phyloP scores from a whole-genome alignment of 768 basidiomycete species.

The Agaricus bisporus region DNA sequence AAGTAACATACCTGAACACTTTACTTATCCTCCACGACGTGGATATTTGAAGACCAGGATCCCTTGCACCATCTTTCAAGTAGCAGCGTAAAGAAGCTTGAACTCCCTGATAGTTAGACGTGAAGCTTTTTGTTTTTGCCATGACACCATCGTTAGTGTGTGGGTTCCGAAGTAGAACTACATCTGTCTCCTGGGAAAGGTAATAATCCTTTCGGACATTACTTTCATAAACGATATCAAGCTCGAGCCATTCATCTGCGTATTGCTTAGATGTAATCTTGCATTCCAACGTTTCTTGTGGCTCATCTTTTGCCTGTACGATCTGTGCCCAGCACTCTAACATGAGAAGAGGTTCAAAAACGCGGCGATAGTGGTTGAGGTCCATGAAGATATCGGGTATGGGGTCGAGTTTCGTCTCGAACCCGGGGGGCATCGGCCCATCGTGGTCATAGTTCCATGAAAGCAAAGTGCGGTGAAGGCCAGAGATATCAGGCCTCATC shows the following conservation, averaged over 20 bases:
- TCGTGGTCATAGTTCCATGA: conserved; percentile 82
- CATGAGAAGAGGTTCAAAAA: conserved; percentile 82
- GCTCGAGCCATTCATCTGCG: conserved; percentile 77
- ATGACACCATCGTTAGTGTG: conserved; percentile 50
- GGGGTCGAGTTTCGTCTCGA: conserved; percentile 26
- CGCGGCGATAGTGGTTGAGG: conserved; percentile 59
- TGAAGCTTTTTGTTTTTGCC: conserved; percentile 51
- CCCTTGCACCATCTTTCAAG: conserved; percentile 29
- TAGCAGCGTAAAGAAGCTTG: conserved; percentile 58
- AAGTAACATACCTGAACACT: conserved; percentile 63
- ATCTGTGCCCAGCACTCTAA: conserved; percentile 92
- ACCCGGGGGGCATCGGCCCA: conserved; percentile 57
- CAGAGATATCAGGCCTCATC: conserved; percentile 76
- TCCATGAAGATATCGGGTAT: conserved; percentile 66
- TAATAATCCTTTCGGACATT: conserved; percentile 65
- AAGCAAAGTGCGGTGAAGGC: conserved; percentile 70
- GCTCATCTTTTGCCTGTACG: conserved; percentile 66
- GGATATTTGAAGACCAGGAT: conserved; percentile 58
- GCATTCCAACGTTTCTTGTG: conserved; percentile 46
- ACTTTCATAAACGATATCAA: conserved; percentile 61
- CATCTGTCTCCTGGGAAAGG: conserved; percentile 67
- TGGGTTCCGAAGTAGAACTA: conserved; percentile 70
- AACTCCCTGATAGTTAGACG: conserved; percentile 33
- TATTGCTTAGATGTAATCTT: conserved; percentile 65
- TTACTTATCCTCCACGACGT: conserved; percentile 73